These are phyloP conservation scores for Hymenoscyphus fraxineus DNA, from an alignment of 2,329 filamentous ascomycete species.

Conservation along the genomic window DNA sequence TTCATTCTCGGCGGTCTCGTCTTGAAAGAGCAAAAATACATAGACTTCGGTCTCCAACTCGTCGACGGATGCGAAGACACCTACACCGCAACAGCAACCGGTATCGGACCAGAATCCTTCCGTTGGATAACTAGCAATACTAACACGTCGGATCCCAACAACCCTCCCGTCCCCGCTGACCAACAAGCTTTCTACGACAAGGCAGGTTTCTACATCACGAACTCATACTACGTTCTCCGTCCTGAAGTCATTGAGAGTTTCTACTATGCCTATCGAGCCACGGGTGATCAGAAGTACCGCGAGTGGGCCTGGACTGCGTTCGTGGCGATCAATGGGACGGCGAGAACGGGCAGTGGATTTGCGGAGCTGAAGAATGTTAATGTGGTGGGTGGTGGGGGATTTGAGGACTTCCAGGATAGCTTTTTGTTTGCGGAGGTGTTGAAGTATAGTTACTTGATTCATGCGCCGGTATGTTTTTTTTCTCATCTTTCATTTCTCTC, in stretches of 20 bases:
- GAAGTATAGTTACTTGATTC: slow-evolving; percentile 76
- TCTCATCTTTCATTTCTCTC: neutral
- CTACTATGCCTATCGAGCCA: slow-evolving; percentile 84
- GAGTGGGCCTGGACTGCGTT: slow-evolving; percentile 84
- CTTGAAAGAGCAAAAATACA: slow-evolving; percentile 61
- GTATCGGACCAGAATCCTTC: slow-evolving; percentile 74
- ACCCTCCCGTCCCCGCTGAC: slow-evolving; percentile 39
- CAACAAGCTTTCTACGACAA: slow-evolving; percentile 58
- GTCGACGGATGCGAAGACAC: slow-evolving; percentile 71
- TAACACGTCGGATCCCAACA: slow-evolving; percentile 38
- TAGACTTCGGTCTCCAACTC: slow-evolving; percentile 69
- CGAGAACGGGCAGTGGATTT: slow-evolving; percentile 63
- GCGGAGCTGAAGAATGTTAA: slow-evolving; percentile 65
- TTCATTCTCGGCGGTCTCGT: slow-evolving; percentile 78
- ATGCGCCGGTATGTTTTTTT: slow-evolving; percentile 30
- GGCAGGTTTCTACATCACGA: slow-evolving; percentile 69
- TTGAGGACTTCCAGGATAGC: slow-evolving; percentile 72
- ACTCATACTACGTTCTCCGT: slow-evolving; percentile 61
- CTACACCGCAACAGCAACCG: slow-evolving; percentile 63
- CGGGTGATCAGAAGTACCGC: slow-evolving; percentile 70
- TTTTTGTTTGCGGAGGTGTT: slow-evolving; percentile 86
- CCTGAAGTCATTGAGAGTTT: slow-evolving; percentile 80
- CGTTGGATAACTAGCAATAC: slow-evolving; percentile 51
- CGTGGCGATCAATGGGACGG: slow-evolving; percentile 59
- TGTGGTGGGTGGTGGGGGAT: slow-evolving; percentile 53